Base-by-base conservation (phyloP, 345 rosid species). In the Eucalyptus pauciflora region DNA sequence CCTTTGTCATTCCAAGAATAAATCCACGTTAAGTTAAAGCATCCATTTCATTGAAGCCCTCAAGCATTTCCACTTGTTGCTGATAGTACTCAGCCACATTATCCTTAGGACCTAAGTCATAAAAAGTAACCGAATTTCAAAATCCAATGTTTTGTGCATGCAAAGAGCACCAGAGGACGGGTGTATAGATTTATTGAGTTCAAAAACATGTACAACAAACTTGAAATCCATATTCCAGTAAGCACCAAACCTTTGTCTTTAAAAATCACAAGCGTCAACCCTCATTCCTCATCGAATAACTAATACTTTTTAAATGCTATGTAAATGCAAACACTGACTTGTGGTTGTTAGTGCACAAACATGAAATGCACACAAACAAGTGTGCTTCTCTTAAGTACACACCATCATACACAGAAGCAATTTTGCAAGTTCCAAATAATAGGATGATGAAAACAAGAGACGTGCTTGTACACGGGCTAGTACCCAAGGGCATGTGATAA, bases 41-140 rank as follows among this genome's bases (percentile, higher is more conserved):
- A 93, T 98, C 99, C 99, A 98, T 98, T 93, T 98, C 99, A 37
- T 91, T 94, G 87, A 98, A 98, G 14, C 99, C 99, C 89, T 98
- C 99, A 46, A 98, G 99, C 98, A 95, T 96, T 92, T 96, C 98
- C 71, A 93, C 97, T 90, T 98, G 99, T 92, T 98, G 99, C 93
- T 97, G 98, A 91, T 98, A 98, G 92, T 96, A 97, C 88, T 94
- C 99, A 8, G 99, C 99, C 80, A 98, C 96, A 89, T 93, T 91
- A 90, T 98, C 99, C 90, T 96, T 98, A 6, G 97, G 94, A 90
- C 98, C 99, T 97, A 62, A 62, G 71, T 62, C 71, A 62, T 62
- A 62, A 13, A 62, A 62, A 6, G 71, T 13, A 62, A 62, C 6
- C 7, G 71, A 62, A 62, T 62, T 31, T 62, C 71, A 62, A 29